A percentile compares a stretch with the other conserved stretches of the same genome.
Conservation (phyloP, 2,329 filamentous ascomycete species). For the Colletotrichum falcatum region DNA sequence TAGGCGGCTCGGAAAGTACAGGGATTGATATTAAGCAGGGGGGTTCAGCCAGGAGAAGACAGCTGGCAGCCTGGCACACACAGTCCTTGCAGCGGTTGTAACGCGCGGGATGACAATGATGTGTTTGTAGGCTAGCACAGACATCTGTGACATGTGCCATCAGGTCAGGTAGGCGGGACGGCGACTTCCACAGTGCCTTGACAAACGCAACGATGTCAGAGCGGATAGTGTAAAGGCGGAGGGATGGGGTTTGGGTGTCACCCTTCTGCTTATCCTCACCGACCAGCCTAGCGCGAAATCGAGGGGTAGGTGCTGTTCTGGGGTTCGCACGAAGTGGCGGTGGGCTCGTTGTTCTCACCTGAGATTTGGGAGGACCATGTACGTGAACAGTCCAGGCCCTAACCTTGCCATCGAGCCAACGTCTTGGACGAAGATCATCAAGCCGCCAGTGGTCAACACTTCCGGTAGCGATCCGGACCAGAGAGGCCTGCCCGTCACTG, state of each 20-base stretch:
- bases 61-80: constrained; percentile 26
- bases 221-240: not conserved
- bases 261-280: constrained; percentile 30
- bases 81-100: constrained; percentile 7
- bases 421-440: not conserved
- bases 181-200: constrained; percentile 14
- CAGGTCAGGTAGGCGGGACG: not conserved
- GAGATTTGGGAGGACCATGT: not conserved
- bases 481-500: constrained; percentile 1
- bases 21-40: constrained; percentile 32
- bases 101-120: constrained; percentile 32
- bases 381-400: not conserved
- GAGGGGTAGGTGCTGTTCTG: constrained; percentile 17
- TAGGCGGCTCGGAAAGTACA: constrained; percentile 8
- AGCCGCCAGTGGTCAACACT: not conserved
- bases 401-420: constrained; percentile 12
- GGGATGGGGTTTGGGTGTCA: constrained; percentile 25
- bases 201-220: not conserved
- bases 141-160: constrained; percentile 5
- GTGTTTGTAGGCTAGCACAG: not conserved
- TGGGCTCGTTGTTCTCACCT: constrained; percentile 20
- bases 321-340: constrained; percentile 23
- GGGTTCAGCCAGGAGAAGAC: constrained; percentile 8
- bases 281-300: constrained; percentile 29
- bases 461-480: not conserved